Evolutionary conservation across 2,329 filamentous ascomycete species (phyloP).

Genomic region (Daldinia eschscholtzii): DNA sequence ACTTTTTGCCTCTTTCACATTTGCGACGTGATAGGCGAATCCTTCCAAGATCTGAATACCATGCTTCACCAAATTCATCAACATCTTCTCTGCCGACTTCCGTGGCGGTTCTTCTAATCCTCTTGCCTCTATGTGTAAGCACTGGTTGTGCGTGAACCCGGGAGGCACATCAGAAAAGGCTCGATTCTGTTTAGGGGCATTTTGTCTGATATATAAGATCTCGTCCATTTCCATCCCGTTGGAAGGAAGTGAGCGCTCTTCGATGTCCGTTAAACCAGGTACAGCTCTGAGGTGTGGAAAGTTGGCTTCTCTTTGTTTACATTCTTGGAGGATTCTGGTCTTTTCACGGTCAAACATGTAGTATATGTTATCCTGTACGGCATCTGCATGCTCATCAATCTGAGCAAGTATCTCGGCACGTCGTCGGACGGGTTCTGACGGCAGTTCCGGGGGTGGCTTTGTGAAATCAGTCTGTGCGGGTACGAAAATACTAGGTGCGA

Average conservation of each 20-base stretch:
- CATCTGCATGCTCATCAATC: slow-evolving; percentile 47
- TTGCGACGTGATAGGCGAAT: slow-evolving; percentile 38
- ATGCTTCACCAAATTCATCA: slow-evolving; percentile 37
- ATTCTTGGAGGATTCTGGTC: slow-evolving; percentile 36
- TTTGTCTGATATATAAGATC: slow-evolving; percentile 29
- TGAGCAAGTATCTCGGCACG: slow-evolving; percentile 34
- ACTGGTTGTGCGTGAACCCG: slow-evolving; percentile 30
- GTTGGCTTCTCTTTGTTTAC: slow-evolving; percentile 22
- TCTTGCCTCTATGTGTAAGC: slow-evolving; percentile 22
- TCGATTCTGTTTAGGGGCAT: slow-evolving; percentile 15
- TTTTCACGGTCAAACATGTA: slow-evolving; percentile 40
- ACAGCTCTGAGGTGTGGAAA: slow-evolving; percentile 14
- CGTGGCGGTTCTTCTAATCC: slow-evolving; percentile 40
- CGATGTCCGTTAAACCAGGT: slow-evolving; percentile 24
- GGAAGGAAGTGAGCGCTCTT: slow-evolving; percentile 27
- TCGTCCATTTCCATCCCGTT: slow-evolving; percentile 30
- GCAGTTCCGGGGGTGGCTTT: slow-evolving; percentile 44
- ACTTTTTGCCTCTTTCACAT: slow-evolving; percentile 39
- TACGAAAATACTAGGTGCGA: slow-evolving; percentile 48
- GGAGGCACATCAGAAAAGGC: slow-evolving; percentile 36
- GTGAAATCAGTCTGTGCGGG: slow-evolving; percentile 48
- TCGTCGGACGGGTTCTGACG: slow-evolving; percentile 36
- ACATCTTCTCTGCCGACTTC: slow-evolving; percentile 39
- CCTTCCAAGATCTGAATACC: slow-evolving; percentile 41
- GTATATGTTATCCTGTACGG: slow-evolving; percentile 48